These are phyloP conservation scores for Nymphaea colorata DNA, from an alignment of 164 flowering plant genomes.

Conservation along the genomic window DNA sequence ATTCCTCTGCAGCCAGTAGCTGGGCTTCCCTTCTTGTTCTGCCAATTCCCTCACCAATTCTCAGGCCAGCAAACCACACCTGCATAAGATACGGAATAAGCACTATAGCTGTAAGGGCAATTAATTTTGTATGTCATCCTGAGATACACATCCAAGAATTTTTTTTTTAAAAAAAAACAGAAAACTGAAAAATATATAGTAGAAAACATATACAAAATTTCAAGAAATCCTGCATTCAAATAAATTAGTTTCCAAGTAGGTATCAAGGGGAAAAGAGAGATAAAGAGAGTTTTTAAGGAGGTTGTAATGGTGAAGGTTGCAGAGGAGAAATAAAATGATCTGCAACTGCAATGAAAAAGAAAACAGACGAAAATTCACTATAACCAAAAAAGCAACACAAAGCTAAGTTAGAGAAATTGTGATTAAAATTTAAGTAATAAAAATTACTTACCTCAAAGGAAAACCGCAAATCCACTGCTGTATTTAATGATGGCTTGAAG, in stretches of 20 bases:
- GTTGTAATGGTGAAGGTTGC: too few species aligned
- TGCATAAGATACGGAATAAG: constrained; percentile 10
- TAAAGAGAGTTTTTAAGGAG: not conserved
- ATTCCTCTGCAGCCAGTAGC: constrained; percentile 63
- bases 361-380: not conserved
- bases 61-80: constrained; percentile 86
- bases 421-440: not conserved
- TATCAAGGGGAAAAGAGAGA: not conserved
- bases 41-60: constrained; percentile 78
- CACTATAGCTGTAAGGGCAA: too few species aligned
- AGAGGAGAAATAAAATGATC: too few species aligned
- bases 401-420: not conserved
- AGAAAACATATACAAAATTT: too few species aligned
- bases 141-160: too few species aligned
- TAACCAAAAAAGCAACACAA: too few species aligned
- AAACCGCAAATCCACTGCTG: constrained; percentile 62
- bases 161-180: too few species aligned
- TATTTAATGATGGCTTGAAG: constrained; percentile 50
- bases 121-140: too few species aligned
- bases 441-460: constrained; percentile 50
- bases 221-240: too few species aligned
- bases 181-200: too few species aligned
- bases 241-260: too few species aligned
- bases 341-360: too few species aligned
- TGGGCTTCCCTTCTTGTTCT: constrained; percentile 83